Evolutionary conservation across 306 rosid species (phyloP).

Genomic region (Comarum palustre): DNA sequence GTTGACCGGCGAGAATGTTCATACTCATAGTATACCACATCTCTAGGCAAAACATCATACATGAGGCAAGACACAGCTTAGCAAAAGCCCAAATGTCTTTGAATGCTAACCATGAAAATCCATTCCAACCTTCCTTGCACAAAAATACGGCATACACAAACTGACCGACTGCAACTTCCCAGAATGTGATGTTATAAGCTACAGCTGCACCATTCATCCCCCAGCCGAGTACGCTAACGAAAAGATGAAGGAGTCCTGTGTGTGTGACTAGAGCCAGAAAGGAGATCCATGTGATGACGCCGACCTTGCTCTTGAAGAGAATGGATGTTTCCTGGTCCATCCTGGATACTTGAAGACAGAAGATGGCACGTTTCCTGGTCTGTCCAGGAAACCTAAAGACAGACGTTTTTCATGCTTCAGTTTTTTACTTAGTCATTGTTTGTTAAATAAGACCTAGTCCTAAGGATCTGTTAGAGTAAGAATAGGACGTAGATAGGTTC

Average conservation of each 20-base stretch:
- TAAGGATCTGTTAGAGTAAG: too few relatives aligned
- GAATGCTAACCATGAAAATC: constrained; percentile 51
- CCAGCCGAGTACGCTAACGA: constrained; percentile 36
- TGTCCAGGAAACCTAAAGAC: too few relatives aligned
- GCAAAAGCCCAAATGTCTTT: constrained; percentile 56
- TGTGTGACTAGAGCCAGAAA: constrained; percentile 42
- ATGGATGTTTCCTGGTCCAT: too few relatives aligned
- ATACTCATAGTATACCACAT: constrained; percentile 29
- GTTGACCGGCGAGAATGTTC: constrained; percentile 30
- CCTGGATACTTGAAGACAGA: too few relatives aligned
- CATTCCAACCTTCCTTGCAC: constrained; percentile 65
- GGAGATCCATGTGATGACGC: constrained; percentile 50
- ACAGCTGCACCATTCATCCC: constrained; percentile 56
- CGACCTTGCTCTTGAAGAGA: constrained; percentile 42
- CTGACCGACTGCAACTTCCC: constrained; percentile 49
- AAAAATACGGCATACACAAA: constrained; percentile 48
- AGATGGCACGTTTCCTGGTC: too few relatives aligned
- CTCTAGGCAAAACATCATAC: constrained; percentile 64
- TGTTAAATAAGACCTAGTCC: too few relatives aligned
- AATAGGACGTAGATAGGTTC: too few relatives aligned
- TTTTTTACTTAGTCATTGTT: too few relatives aligned
- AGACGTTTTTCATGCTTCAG: too few relatives aligned
- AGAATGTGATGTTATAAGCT: constrained; percentile 49
- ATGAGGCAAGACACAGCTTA: constrained; percentile 58
- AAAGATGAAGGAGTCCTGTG: constrained; percentile 47